A percentile compares a stretch with the other conserved stretches of the same genome.
These are phyloP conservation scores for Trametopsis cervina DNA, from an alignment of 768 basidiomycete species.

Conservation along the genomic window DNA sequence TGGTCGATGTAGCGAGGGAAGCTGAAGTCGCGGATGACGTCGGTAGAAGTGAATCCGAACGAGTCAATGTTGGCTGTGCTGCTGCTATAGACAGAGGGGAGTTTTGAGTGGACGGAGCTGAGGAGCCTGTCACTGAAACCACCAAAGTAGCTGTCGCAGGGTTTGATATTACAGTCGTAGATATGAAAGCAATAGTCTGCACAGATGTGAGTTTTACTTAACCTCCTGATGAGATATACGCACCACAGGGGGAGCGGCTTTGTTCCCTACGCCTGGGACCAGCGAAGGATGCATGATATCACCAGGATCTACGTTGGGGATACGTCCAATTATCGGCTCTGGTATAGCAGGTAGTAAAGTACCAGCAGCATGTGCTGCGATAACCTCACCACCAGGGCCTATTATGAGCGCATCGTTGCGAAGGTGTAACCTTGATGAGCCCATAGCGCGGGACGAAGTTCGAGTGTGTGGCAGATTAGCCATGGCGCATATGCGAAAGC, in stretches of 20 bases:
- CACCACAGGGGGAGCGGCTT: too few species aligned
- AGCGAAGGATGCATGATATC: background rate
- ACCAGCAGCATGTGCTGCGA: conserved; percentile 5
- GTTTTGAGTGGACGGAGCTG: too few species aligned
- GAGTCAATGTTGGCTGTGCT: too few species aligned
- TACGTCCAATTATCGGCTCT: background rate
- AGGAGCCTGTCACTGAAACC: background rate
- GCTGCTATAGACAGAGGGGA: too few species aligned
- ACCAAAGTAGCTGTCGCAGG: background rate
- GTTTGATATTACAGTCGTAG: background rate
- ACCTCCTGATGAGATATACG: too few species aligned
- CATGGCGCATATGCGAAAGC: background rate
- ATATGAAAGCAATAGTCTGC: too few species aligned
- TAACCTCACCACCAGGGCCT: conserved; percentile 8
- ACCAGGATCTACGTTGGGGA: background rate
- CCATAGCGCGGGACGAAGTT: background rate
- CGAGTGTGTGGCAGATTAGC: background rate
- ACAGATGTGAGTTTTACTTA: too few species aligned
- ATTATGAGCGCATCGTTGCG: conserved; percentile 4
- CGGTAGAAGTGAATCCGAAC: too few species aligned
- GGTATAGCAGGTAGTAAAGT: conserved; percentile 5
- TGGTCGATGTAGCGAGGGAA: background rate
- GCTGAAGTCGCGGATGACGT: too few species aligned
- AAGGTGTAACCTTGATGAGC: background rate
- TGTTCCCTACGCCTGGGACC: background rate